Percentiles rank a stretch among this genome's conserved stretches.
phyloP scores from a whole-genome alignment of 2,329 filamentous ascomycete genomes.

The Xylariaceae sp. region DNA sequence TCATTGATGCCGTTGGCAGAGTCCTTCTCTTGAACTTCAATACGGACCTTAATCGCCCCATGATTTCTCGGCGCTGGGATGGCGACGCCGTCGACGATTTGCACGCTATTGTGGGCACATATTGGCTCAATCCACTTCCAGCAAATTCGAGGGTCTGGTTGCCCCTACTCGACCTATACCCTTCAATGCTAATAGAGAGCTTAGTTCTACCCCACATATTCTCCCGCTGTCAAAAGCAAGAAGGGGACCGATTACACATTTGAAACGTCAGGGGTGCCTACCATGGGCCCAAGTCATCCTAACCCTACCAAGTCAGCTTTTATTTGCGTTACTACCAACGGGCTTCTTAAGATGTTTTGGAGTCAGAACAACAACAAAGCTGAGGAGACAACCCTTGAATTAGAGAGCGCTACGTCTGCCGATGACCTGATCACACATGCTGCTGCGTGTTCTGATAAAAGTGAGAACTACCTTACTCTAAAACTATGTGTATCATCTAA shows the following conservation, averaged over 20 bases:
- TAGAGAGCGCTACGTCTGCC: conserved; percentile 74
- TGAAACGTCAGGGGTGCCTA: conserved; percentile 68
- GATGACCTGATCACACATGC: conserved; percentile 83
- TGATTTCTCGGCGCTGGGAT: conserved; percentile 64
- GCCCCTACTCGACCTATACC: not conserved
- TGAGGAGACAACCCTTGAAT: conserved; percentile 73
- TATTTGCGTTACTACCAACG: conserved; percentile 76
- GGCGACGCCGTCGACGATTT: conserved; percentile 76
- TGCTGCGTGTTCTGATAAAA: conserved; percentile 74
- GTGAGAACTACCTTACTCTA: conserved; percentile 50
- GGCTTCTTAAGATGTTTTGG: conserved; percentile 77
- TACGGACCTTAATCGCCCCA: conserved; percentile 75
- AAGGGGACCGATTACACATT: conserved; percentile 67
- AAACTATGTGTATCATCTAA: not conserved
- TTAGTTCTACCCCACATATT: conserved; percentile 57
- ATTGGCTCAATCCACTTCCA: conserved; percentile 75
- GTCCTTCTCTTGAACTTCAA: conserved; percentile 76
- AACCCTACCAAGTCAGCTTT: conserved; percentile 74
- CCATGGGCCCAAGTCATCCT: conserved; percentile 76
- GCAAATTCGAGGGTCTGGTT: conserved; percentile 44
- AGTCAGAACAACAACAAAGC: conserved; percentile 75
- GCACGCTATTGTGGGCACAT: conserved; percentile 78
- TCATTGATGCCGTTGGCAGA: conserved; percentile 79
- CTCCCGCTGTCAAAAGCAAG: conserved; percentile 68
- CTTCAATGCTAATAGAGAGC: conserved; percentile 16